Percentiles rank a stretch among this genome's conserved stretches.
Evolutionary conservation across 2,329 filamentous ascomycete genomes (phyloP).

Genomic region (Dryadomyces quercus-mongolicae): DNA sequence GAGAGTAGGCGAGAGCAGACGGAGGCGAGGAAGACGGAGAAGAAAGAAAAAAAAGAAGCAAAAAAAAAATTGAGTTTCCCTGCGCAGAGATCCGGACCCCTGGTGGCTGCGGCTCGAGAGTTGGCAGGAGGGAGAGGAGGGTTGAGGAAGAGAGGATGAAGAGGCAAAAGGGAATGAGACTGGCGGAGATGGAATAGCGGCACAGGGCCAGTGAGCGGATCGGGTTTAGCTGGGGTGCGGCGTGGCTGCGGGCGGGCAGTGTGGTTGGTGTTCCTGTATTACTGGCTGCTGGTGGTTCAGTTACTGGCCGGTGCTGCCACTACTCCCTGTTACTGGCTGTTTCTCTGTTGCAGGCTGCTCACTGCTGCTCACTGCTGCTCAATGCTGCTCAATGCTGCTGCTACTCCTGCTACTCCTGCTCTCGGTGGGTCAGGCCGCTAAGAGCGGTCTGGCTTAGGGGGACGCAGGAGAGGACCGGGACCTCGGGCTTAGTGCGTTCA

Average conservation of each 20-base stretch:
- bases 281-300: too few species aligned
- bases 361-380: too few species aligned
- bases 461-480: too few species aligned
- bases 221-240: neutral
- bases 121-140: neutral
- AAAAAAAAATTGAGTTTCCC: neutral
- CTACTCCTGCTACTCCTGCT: too few species aligned
- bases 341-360: too few species aligned
- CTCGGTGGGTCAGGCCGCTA: too few species aligned
- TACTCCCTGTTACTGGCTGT: too few species aligned
- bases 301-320: too few species aligned
- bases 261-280: neutral
- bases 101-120: neutral
- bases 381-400: too few species aligned
- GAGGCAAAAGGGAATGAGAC: neutral
- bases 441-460: too few species aligned
- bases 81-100: neutral
- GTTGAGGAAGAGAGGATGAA: neutral
- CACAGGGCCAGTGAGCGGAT: neutral
- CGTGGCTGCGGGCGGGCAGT: neutral
- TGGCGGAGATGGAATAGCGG: neutral
- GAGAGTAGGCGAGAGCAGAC: neutral
- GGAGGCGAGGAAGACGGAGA: neutral
- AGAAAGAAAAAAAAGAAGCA: neutral
- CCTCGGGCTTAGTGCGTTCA: too few species aligned